Base-by-base conservation (phyloP, 2,329 filamentous ascomycete genomes). In the Neodidymelliopsis sp. region DNA sequence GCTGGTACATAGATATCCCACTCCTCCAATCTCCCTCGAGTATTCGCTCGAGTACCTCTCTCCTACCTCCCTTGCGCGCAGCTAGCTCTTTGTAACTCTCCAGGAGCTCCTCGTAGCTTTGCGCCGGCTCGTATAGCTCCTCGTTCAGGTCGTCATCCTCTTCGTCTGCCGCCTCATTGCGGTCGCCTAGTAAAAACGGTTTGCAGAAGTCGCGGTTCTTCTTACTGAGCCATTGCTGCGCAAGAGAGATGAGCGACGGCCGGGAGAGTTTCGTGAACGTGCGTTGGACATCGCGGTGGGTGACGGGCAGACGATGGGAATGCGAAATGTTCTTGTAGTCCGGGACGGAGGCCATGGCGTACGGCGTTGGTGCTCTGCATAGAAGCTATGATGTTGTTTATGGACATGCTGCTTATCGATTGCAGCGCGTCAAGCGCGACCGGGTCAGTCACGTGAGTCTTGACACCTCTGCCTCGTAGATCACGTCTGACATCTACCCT, bases 141-240 rank as follows among this genome's bases (percentile, higher is more conserved):
- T 60, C 60, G 1, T 84, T 81, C 4, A 80, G 63, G 2, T 69
- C 76, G 6, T 83, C 78, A 1, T 84, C 81, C 2, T 80, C 66
- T 1, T 69, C 76, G 6, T 83, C 78, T 6, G 79, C 65, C 2
- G 59, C 74, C 13, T 82, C 76, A n/a, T 70, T 68, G 22, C 64
- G 58, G 50, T 71, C 66, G 25, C 60, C 53, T 49, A 64, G 66
- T 34, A 88, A 80, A 65, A 80, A 84, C 0, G 88, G 88, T 1
- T 77, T 77, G 31, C 83, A 86, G 13, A 81, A 76, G 4, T 80
- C 72, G 29, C 84, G 77, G 55, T 88, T 86, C 55, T 80, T 77
- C 37, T 87, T 83, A 48, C 87, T 83, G 3, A 95, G 84, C 91
- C 91, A 96, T 74, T 88, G 82, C 16, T 91, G 79, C 0, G 83